Conservation (phyloP, 148 eudicot genomes). For the Agrostemma githago region DNA sequence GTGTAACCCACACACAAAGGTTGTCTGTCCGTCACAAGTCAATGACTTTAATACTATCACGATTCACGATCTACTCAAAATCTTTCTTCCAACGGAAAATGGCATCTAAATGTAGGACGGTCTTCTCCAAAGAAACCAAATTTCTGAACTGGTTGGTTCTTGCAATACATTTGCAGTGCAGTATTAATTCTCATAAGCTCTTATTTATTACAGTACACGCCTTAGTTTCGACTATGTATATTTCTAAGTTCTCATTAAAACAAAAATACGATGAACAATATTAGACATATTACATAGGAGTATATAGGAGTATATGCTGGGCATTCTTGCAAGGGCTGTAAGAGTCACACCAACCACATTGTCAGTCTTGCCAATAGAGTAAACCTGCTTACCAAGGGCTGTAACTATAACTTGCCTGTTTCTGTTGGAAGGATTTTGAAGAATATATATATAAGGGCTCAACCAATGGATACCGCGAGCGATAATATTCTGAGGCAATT, state of each 20-base stretch:
- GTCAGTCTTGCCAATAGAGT: not conserved
- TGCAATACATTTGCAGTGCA: not conserved
- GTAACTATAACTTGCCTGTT: not conserved
- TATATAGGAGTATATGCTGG: not conserved
- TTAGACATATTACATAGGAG: not conserved
- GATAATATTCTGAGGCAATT: not conserved
- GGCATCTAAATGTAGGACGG: no score
- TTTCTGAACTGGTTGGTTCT: not conserved
- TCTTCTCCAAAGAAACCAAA: not conserved
- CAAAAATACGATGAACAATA: not conserved
- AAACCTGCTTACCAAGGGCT: not conserved
- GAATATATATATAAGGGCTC: not conserved
- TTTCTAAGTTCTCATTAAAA: not conserved
- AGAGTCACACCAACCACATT: not conserved
- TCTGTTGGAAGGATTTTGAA: not conserved
- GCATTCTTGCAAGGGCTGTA: not conserved
- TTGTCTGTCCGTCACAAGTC: no score
- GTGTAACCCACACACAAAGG: no score
- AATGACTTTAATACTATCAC: no score
- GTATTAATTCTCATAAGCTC: not conserved
- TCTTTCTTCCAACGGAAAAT: no score
- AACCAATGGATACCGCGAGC: not conserved
- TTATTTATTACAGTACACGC: not conserved
- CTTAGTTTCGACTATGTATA: not conserved
- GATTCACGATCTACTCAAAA: no score